Percentiles rank a stretch among this genome's conserved stretches.
phyloP scores from a whole-genome alignment of 2,329 filamentous ascomycete genomes.

The Fusarium palustre region DNA sequence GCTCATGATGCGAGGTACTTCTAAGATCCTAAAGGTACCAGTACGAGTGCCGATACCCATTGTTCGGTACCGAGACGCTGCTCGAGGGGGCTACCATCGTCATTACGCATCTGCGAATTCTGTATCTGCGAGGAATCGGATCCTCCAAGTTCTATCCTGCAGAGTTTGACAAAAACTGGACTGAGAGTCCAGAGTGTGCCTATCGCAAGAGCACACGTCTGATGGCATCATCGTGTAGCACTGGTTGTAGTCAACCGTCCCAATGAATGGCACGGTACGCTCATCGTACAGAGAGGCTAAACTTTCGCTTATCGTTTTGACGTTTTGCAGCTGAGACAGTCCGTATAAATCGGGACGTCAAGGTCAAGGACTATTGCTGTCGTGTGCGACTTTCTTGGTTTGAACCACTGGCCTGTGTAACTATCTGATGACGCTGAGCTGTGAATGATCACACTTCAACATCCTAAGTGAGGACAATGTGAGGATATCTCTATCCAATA shows the following conservation, averaged over 20 bases:
- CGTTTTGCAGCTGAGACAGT: constrained; percentile 17
- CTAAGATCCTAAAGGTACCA: constrained; percentile 29
- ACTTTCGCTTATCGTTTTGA: constrained; percentile 35
- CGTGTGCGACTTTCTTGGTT: background rate
- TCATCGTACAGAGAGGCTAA: constrained; percentile 10
- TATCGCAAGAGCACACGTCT: constrained; percentile 36
- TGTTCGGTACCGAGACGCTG: constrained; percentile 39
- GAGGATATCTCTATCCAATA: background rate
- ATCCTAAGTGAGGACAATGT: background rate
- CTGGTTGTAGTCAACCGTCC: constrained; percentile 1
- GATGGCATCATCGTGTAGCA: constrained; percentile 41
- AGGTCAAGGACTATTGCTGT: background rate
- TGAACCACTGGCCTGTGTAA: background rate
- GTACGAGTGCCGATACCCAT: constrained; percentile 37
- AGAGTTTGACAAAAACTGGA: constrained; percentile 26
- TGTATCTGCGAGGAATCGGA: constrained; percentile 18
- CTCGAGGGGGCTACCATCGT: constrained; percentile 32
- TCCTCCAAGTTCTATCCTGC: constrained; percentile 16
- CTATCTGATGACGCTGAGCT: background rate
- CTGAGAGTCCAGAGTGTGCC: constrained; percentile 17
- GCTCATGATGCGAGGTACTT: constrained; percentile 18
- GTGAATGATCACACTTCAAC: background rate
- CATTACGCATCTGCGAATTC: constrained; percentile 40
- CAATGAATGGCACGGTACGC: constrained; percentile 1
- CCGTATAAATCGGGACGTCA: constrained; percentile 14